Evolutionary conservation across 192 early-diverging fungal species (phyloP).

Genomic region (Coemansia sp.): DNA sequence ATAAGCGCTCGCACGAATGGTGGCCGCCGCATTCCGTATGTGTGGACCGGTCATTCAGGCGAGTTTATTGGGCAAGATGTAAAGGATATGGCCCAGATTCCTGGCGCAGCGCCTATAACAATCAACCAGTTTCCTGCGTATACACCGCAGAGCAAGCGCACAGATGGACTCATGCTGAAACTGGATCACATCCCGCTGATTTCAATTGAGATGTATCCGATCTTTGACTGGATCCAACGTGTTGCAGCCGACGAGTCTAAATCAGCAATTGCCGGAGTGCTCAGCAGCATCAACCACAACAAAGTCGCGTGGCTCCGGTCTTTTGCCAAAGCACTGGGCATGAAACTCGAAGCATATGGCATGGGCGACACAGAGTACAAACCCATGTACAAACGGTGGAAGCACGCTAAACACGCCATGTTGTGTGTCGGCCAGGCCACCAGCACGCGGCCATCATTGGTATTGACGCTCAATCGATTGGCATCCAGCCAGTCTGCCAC

Average conservation of each 20-base stretch:
- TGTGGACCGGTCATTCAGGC: conserved; percentile 22
- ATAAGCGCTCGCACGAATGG: background rate
- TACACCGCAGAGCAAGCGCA: background rate
- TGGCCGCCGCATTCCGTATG: conserved; percentile 18
- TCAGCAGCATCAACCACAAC: background rate
- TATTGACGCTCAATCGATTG: background rate
- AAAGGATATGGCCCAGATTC: conserved; percentile 1
- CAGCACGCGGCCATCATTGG: background rate
- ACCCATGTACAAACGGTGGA: background rate
- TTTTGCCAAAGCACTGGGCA: background rate
- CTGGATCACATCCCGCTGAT: conserved; percentile 14
- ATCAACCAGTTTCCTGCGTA: conserved; percentile 1
- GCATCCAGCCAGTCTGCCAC: background rate
- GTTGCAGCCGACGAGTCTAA: background rate
- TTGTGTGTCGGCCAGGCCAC: background rate
- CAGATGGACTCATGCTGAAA: background rate
- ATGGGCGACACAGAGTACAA: background rate
- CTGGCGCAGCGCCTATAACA: conserved; percentile 5
- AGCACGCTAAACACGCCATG: background rate
- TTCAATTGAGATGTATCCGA: conserved; percentile 6
- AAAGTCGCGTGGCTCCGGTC: background rate
- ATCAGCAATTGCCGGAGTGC: background rate
- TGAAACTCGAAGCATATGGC: background rate
- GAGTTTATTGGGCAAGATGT: background rate
- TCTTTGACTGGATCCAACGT: background rate